These are phyloP conservation scores for Hura crepitans DNA, from an alignment of 441 rosid genomes.

Conservation along the genomic window DNA sequence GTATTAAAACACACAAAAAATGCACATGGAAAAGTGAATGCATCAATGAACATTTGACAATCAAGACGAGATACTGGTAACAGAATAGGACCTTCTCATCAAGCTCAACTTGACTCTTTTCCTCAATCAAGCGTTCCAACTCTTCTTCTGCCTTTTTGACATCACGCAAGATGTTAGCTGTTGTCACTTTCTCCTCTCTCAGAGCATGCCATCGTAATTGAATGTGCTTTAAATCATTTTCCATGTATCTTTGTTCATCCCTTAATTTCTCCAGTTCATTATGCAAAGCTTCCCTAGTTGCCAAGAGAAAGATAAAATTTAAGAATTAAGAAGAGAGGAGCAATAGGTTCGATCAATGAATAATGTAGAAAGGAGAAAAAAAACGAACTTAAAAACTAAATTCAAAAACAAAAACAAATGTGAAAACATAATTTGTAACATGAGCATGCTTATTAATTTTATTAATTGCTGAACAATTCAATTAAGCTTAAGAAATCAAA, in stretches of 20 bases:
- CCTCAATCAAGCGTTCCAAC: slow-evolving; percentile 71
- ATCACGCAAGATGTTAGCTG: slow-evolving; percentile 55
- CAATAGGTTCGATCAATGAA: slow-evolving; percentile 4
- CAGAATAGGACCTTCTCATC: slow-evolving; percentile 64
- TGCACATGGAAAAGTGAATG: background rate
- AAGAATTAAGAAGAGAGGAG: slow-evolving; percentile 16
- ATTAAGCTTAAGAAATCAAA: slow-evolving; percentile 5
- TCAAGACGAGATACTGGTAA: slow-evolving; percentile 10
- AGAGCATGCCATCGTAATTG: slow-evolving; percentile 72
- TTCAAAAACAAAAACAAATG: background rate
- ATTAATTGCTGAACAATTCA: slow-evolving; percentile 10
- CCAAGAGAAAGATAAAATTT: slow-evolving; percentile 20
- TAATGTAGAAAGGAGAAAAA: slow-evolving; percentile 7
- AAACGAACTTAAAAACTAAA: background rate
- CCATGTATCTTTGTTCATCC: slow-evolving; percentile 70
- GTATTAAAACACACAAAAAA: background rate
- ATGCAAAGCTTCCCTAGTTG: slow-evolving; percentile 65
- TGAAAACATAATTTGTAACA: background rate
- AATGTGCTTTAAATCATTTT: slow-evolving; percentile 66
- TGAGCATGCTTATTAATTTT: background rate
- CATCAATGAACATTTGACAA: background rate
- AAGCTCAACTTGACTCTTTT: slow-evolving; percentile 72
- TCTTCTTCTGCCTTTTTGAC: slow-evolving; percentile 80
- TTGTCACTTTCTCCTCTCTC: slow-evolving; percentile 68
- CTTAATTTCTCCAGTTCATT: slow-evolving; percentile 67